phyloP scores from a whole-genome alignment of 129 eudicot species.

The Lactuca sativa region DNA sequence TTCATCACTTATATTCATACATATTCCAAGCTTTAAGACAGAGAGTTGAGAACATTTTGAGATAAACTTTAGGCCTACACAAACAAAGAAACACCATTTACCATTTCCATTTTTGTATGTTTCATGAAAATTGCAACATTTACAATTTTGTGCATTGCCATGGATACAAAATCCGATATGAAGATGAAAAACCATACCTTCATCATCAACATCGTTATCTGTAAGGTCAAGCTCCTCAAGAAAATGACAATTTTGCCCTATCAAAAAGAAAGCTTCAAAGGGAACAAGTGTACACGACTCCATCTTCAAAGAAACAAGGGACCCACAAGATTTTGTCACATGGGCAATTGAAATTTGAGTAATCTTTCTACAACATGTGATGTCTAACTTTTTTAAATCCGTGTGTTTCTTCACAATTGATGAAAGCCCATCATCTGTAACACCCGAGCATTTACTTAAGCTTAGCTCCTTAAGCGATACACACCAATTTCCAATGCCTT shows the following conservation, averaged over 20 bases:
- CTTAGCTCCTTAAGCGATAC: slow-evolving; percentile 72
- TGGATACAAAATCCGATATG: neutral
- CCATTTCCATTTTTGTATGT: neutral
- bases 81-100: neutral
- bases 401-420: slow-evolving; percentile 64
- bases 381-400: slow-evolving; percentile 69
- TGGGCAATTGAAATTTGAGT: slow-evolving; percentile 60
- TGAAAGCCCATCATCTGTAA: slow-evolving; percentile 90
- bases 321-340: slow-evolving; percentile 70
- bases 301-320: slow-evolving; percentile 83
- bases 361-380: slow-evolving; percentile 93
- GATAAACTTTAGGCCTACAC: slow-evolving; percentile 81
- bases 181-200: slow-evolving; percentile 46
- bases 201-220: slow-evolving; percentile 86
- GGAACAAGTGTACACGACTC: slow-evolving; percentile 84
- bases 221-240: slow-evolving; percentile 96
- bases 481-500: slow-evolving; percentile 70
- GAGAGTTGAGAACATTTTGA: slow-evolving; percentile 74
- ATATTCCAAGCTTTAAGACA: slow-evolving; percentile 79
- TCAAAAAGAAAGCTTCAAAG: slow-evolving; percentile 78
- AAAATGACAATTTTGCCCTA: slow-evolving; percentile 71
- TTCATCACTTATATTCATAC: slow-evolving; percentile 72
- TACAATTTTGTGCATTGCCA: neutral
- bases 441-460: slow-evolving; percentile 86
- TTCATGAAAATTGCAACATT: neutral